Evolutionary conservation across 306 rosid genomes (phyloP).

Genomic region (Albizia julibrissin): DNA sequence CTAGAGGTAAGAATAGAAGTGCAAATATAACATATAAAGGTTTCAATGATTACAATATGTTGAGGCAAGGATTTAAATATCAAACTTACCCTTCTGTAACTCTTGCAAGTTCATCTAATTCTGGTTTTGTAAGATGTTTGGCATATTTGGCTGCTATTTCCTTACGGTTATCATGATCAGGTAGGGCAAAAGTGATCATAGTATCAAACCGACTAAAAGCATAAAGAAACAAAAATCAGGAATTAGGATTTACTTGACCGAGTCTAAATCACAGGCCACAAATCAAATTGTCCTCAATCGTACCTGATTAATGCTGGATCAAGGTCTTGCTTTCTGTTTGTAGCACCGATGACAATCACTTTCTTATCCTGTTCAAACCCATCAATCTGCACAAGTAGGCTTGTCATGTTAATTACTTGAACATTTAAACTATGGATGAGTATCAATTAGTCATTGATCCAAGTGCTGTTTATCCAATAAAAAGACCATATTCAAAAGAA

Average conservation of each 20-base stretch:
- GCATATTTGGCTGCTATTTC: slow-evolving; percentile 89
- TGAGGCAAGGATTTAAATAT: background rate
- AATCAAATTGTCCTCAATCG: slow-evolving; percentile 16
- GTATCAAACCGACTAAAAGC: slow-evolving; percentile 38
- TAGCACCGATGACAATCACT: slow-evolving; percentile 92
- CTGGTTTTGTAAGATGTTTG: slow-evolving; percentile 59
- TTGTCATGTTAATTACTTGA: background rate
- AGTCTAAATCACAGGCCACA: slow-evolving; percentile 6
- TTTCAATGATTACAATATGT: background rate
- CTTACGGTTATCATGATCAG: slow-evolving; percentile 73
- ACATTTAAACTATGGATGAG: background rate
- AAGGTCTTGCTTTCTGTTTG: slow-evolving; percentile 95
- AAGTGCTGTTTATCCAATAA: background rate
- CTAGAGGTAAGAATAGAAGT: background rate
- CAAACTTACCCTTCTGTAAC: slow-evolving; percentile 55
- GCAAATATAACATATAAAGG: background rate
- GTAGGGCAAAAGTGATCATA: slow-evolving; percentile 70
- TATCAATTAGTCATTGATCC: background rate
- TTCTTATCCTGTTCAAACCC: slow-evolving; percentile 94
- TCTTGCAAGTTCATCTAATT: slow-evolving; percentile 53
- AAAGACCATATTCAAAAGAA: background rate
- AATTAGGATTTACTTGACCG: background rate
- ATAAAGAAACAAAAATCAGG: background rate
- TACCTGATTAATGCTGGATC: slow-evolving; percentile 89
- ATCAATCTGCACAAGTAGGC: slow-evolving; percentile 70